phyloP scores from a whole-genome alignment of 2,329 filamentous ascomycete species.

The Fusarium mexicanum region DNA sequence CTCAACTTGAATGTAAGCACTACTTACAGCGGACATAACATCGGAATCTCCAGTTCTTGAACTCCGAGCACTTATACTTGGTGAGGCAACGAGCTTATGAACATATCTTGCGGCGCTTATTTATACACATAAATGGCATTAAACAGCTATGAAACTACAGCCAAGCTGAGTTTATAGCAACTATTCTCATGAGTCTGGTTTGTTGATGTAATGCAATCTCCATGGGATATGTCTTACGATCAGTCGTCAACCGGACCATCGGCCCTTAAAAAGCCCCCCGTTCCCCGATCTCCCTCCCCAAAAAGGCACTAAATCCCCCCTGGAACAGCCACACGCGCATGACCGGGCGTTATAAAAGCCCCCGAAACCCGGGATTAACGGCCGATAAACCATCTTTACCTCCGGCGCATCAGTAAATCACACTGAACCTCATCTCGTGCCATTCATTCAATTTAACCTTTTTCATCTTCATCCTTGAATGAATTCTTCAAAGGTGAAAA shows the following conservation, averaged over 20 bases:
- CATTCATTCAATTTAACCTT: not conserved
- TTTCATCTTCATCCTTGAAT: not conserved
- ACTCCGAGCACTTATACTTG: not conserved
- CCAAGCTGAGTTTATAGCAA: not conserved
- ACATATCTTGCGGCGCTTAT: not conserved
- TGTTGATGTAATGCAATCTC: not conserved
- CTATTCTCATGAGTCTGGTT: not conserved
- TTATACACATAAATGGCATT: accelerated
- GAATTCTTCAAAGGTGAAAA: not conserved
- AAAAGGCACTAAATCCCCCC: not conserved
- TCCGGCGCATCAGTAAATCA: slow-evolving; percentile 3
- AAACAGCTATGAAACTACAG: accelerated
- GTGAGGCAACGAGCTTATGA: not conserved
- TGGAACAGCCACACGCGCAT: not conserved
- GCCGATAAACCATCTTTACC: slow-evolving; percentile 4
- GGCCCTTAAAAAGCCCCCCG: slow-evolving; percentile 1
- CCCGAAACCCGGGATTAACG: slow-evolving; percentile 33
- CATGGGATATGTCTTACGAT: not conserved
- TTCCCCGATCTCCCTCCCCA: not conserved
- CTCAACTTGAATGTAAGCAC: not conserved
- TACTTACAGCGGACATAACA: not conserved
- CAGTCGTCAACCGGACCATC: not conserved
- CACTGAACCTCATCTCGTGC: not conserved
- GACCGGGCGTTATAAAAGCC: slow-evolving; percentile 12
- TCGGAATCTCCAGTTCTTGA: not conserved